Conservation (phyloP, 2,329 filamentous ascomycete genomes). For the Ceratocystis alfenasii region DNA sequence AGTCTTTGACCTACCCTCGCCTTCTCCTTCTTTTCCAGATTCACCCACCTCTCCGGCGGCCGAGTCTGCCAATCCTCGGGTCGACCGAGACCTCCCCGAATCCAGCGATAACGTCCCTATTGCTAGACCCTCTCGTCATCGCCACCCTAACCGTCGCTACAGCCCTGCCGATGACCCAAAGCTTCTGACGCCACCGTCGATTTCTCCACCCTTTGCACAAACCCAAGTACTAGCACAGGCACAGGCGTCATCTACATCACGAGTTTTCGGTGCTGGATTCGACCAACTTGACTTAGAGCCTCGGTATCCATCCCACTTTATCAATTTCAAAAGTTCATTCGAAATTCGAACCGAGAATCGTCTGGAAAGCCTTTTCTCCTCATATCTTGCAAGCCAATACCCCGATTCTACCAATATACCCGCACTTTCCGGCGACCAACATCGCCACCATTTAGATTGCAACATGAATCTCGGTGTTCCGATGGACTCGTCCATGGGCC, state of each 20-base stretch:
- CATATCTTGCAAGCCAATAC: background rate
- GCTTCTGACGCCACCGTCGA: slow-evolving; percentile 4
- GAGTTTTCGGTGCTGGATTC: slow-evolving; percentile 5
- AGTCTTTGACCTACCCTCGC: slow-evolving; percentile 2
- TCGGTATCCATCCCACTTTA: background rate
- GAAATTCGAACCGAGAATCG: background rate
- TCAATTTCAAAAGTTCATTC: background rate
- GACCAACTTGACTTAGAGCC: slow-evolving; percentile 3
- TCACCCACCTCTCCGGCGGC: slow-evolving; percentile 8
- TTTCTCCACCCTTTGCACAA: slow-evolving; percentile 6
- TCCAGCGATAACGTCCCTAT: background rate
- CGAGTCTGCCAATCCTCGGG: slow-evolving; percentile 9
- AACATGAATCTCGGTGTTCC: slow-evolving; percentile 49
- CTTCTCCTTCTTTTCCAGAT: slow-evolving; percentile 10
- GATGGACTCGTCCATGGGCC: slow-evolving; percentile 45
- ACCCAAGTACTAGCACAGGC: background rate
- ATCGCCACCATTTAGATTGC: slow-evolving; percentile 28
- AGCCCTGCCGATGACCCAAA: slow-evolving; percentile 3
- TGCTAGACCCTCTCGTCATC: background rate
- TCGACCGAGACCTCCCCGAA: slow-evolving; percentile 6
- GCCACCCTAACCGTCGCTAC: slow-evolving; percentile 5
- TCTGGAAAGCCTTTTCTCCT: background rate
- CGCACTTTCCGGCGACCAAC: background rate
- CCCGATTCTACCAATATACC: background rate
- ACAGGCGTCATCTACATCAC: slow-evolving; percentile 5